Percentiles rank a stretch among this genome's conserved stretches.
Evolutionary conservation across 1,284 basidiomycete genomes (phyloP).

Genomic region (Tausonia pullulans): DNA sequence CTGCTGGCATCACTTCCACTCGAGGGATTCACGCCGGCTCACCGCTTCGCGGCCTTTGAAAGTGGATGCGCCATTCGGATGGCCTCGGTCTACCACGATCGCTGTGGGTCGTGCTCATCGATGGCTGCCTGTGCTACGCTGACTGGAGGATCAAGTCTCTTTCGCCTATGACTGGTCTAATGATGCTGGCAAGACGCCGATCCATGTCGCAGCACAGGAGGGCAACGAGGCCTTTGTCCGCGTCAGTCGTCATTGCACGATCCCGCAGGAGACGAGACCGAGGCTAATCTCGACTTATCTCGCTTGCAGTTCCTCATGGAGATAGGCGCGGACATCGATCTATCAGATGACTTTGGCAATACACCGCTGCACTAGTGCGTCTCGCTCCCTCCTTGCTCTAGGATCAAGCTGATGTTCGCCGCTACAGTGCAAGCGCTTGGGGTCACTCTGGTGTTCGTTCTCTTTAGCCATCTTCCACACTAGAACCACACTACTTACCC

Average conservation of each 20-base stretch:
- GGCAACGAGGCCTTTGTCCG: conserved; percentile 79
- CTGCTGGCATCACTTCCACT: conserved; percentile 66
- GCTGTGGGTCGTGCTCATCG: conserved; percentile 38
- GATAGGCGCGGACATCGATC: conserved; percentile 71
- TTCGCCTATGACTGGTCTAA: conserved; percentile 86
- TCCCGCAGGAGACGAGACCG: no score
- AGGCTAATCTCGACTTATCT: conserved; percentile 9
- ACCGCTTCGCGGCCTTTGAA: neutral
- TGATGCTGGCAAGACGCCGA: conserved; percentile 70
- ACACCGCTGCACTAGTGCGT: conserved; percentile 83
- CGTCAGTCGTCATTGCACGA: conserved; percentile 39
- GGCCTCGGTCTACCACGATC: conserved; percentile 67
- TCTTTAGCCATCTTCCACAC: conserved; percentile 13
- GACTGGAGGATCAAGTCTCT: conserved; percentile 33
- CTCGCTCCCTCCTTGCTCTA: conserved; percentile 10
- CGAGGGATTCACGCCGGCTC: conserved; percentile 26
- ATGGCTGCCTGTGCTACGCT: conserved; percentile 1
- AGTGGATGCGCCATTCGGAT: conserved; percentile 55
- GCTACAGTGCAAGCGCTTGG: conserved; percentile 65
- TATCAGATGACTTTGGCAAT: conserved; percentile 82
- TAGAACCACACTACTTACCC: conserved; percentile 22
- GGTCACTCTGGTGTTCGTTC: conserved; percentile 55
- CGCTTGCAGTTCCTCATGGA: conserved; percentile 65
- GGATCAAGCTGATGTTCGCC: conserved; percentile 13
- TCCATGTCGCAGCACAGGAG: conserved; percentile 76